Evolutionary conservation across 2,329 filamentous ascomycete genomes (phyloP).

Genomic region (Fusarium verrucosum): DNA sequence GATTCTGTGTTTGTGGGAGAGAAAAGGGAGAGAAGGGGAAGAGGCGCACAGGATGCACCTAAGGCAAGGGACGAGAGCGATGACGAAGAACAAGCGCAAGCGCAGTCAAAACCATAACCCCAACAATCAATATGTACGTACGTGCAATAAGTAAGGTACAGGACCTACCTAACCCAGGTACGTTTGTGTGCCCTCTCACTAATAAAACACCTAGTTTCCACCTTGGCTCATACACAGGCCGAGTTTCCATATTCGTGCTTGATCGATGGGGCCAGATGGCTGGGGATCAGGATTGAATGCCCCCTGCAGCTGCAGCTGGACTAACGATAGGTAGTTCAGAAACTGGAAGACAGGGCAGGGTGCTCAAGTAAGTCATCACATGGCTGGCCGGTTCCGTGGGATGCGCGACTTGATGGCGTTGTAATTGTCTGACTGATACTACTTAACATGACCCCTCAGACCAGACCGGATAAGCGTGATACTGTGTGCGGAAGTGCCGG

Average conservation of each 20-base stretch:
- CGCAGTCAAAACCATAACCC: slow-evolving; percentile 36
- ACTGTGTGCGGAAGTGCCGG: slow-evolving; percentile 20
- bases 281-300: slow-evolving; percentile 34
- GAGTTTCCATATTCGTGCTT: slow-evolving; percentile 38
- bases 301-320: slow-evolving; percentile 38
- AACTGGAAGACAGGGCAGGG: slow-evolving; percentile 20
- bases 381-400: slow-evolving; percentile 36
- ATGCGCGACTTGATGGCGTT: slow-evolving; percentile 32
- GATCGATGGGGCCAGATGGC: slow-evolving; percentile 43
- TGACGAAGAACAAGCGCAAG: slow-evolving; percentile 38
- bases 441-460: slow-evolving; percentile 12
- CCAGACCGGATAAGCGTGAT: slow-evolving; percentile 14
- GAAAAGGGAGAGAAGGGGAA: slow-evolving; percentile 32
- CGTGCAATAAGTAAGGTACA: too few species aligned
- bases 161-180: not conserved
- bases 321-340: slow-evolving; percentile 33
- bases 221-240: slow-evolving; percentile 28
- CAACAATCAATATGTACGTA: slow-evolving; percentile 7
- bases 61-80: slow-evolving; percentile 27
- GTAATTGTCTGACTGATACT: slow-evolving; percentile 33
- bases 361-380: slow-evolving; percentile 24
- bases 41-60: slow-evolving; percentile 31
- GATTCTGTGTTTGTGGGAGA: slow-evolving; percentile 20
- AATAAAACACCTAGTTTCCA: slow-evolving; percentile 1
- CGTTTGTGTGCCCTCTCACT: slow-evolving; percentile 35